Base-by-base conservation (phyloP, 2,329 filamentous ascomycete species). In the Kalmusia sp. region DNA sequence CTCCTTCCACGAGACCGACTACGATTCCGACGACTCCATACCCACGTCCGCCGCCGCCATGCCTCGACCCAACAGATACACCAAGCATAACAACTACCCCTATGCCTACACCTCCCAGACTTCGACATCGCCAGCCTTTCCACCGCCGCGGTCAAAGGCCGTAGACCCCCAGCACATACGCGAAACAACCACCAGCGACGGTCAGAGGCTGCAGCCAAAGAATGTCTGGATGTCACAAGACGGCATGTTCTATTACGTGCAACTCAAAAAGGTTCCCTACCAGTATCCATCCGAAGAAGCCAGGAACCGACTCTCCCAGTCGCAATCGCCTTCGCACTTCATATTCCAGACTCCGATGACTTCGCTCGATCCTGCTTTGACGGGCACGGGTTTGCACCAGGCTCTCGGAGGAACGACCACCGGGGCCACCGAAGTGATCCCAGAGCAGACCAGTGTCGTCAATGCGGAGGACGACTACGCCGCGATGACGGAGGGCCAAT, bases 61-160 rank as follows among this genome's bases (percentile, higher is more conserved):
- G 54, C 54, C 54, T 17, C 54, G 54, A 4, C 54, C 54, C 12
- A 57, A 57, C 34, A 51, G 54, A 19, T 57, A 57, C 21, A 51
- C n/a, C 31, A 25, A 28, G 5, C 49, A 34, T 9, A 43, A 17
- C 15, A 25, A n/a, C 19, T 38, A 49, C 11, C 43, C 43, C 14
- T 46, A 46, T 25, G 43, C 43, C 19, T 8, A 12, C 3, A 14
- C 17, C 17, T n/a, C 19, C 14, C 30, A 35, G 14, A 4, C 25
- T 30, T 35, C 43, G 12, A 17, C 45, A 4, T 54, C 54, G 12
- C 51, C 54, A 4, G 48, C 49, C 21, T 51, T 43, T 30, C 40
- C 50, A n/a, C 35, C 47, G 8, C 15, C 34, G 12, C 49, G 47
- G 8, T 52, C 49, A 11, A 45, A 50, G 21, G 38, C 39, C 27